Evolutionary conservation across 345 rosid genomes (phyloP), one percentile per base, ranked within the genome.

Genomic region (Citrus cavaleriei): DNA sequence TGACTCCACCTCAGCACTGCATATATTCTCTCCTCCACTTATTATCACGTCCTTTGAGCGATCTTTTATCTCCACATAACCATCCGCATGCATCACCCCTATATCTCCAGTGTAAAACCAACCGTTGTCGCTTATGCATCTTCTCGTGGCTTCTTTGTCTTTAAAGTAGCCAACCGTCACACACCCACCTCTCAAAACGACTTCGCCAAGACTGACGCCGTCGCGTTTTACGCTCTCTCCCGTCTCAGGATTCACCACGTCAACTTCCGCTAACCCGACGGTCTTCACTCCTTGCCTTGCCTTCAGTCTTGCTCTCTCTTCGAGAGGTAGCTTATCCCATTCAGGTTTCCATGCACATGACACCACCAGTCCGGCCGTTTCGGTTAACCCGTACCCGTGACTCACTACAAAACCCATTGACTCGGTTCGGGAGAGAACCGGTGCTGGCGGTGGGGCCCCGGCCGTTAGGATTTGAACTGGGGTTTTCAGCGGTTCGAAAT

Each of bases 371-470:
- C 88, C 86, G 6, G 73, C 78, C 1, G 84, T 81, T 81, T 85
- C 88, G 1, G 86, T 83, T 4, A 85, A 82, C 16, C 88, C 88
- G 60, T 85, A 85, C 30, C 81, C 58, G 32, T 85, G 88, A 59
- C 85, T 76, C n/a, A 81, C 86, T 18, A 61, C 32, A n/a, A 85
- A 85, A 4, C 88, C 86, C 21, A 76, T 24, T 49, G 83, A 78
- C 59, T 81, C 88, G 60, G 78, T 77, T 68, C 65, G 55, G 57
- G 72, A 59, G 34, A 83, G 68, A 10, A 85, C 77, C 10, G 70
- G 80, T 3, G 88, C 83, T 2, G 88, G 88, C 3, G 88, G 88
- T 9, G 86, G 73, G 1, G 88, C 71, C 21, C 88, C 88, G 2
- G 81, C 86, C 0, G 86, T 81, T 63, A 81, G 77, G 8, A 85